phyloP scores from a whole-genome alignment of 805 yeast species.

The Kluyveromyces lactis region DNA sequence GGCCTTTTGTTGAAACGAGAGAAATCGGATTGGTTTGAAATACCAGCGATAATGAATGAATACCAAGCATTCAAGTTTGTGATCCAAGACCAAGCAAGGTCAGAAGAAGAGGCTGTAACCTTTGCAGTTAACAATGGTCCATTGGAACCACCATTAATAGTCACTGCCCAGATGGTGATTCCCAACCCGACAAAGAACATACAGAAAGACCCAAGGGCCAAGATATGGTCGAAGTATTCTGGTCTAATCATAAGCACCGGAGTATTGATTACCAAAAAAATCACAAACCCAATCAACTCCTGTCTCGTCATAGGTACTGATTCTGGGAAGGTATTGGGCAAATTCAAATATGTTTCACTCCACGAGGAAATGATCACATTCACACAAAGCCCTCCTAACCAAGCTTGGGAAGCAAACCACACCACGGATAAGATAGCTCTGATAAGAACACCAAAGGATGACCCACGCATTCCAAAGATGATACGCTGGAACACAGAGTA shows the following conservation, averaged over 20 bases:
- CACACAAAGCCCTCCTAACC: conserved; percentile 31
- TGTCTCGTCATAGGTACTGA: conserved; percentile 31
- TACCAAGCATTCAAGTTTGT: conserved; percentile 34
- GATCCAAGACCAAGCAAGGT: conserved; percentile 34
- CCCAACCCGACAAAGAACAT: conserved; percentile 27
- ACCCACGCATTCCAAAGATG: conserved; percentile 31
- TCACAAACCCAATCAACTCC: conserved; percentile 33
- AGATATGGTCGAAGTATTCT: conserved; percentile 23
- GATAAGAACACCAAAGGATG: conserved; percentile 29
- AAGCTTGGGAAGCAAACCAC: conserved; percentile 34
- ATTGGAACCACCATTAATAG: conserved; percentile 24
- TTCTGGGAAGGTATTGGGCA: conserved; percentile 23
- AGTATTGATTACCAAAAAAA: conserved; percentile 30
- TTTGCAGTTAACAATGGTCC: conserved; percentile 24
- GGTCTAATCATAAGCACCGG: conserved; percentile 27
- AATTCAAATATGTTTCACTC: conserved; percentile 15
- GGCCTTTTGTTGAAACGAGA: conserved; percentile 27
- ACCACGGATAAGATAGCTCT: conserved; percentile 31
- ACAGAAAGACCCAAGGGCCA: conserved; percentile 19
- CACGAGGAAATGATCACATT: conserved; percentile 26
- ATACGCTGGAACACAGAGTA: conserved; percentile 32
- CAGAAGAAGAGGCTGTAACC: conserved; percentile 18
- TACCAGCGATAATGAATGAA: conserved; percentile 32
- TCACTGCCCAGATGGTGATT: conserved; percentile 24
- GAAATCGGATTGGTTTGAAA: conserved; percentile 33